Base-by-base conservation (phyloP, 441 rosid genomes). In the Syzygium malaccense region DNA sequence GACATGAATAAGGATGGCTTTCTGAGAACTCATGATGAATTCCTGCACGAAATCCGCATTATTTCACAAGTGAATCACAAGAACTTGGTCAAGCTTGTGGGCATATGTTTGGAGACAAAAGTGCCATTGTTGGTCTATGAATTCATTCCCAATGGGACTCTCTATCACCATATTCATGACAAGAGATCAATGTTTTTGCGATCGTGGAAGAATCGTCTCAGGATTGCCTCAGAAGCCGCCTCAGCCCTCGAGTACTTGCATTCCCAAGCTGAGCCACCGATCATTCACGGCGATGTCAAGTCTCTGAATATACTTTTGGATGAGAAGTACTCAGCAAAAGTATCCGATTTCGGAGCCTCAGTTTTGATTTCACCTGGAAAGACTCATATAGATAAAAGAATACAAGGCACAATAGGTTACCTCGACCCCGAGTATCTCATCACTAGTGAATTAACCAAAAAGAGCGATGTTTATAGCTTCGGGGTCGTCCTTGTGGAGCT, bases 261-360 rank as follows among this genome's bases (percentile, higher is more conserved):
- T 57, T 87, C 86, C 8, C 3, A n/a, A 0, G 86, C 86, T 0
- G n/a, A 51, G 0, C 32, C 55, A 0, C 86, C 55, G 0, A 0
- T 83, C 57, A 25, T 83, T 49, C 86, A 83, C 3, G 3, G 86
- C 0, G 86, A 58, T 83, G 57, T 83, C 2, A 83, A 83, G 55
- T 84, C 86, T 15, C 3, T 32, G 1, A 84, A 84, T 55, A 84
- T 84, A 84, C 33, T 51, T 25, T n/a, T 84, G 55, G 86, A 84
- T 0, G 17, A 41, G 1, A 83, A 84, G 0, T 84, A 84, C 33
- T 45, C 20, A 0, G 41, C 14, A 0, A 84, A 84, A 84, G 14
- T 84, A 45, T 45, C 86, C 0, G 86, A 84, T 51, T 84, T 84
- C 7, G 86, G 86, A 45, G 86, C 86, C 32, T 84, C 86, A 0